Conservation (phyloP, 2,329 filamentous ascomycete genomes). For the Blastomyces silverae region DNA sequence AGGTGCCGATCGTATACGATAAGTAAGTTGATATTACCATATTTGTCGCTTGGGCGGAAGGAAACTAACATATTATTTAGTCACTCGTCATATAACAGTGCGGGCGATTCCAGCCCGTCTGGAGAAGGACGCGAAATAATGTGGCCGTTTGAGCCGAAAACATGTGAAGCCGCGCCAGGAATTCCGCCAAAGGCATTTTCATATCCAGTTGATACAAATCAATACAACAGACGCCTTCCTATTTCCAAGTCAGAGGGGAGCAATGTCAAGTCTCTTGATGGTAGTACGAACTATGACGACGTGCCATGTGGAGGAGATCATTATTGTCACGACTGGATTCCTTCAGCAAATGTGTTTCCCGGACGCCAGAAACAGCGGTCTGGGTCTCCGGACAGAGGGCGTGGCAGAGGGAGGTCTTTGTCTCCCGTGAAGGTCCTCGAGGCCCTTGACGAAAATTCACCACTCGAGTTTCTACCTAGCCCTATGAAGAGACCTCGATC, state of each 20-base stretch:
- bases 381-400: conserved; percentile 15
- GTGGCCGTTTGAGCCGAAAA: conserved; percentile 22
- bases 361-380: conserved; percentile 14
- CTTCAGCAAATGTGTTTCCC: conserved; percentile 9
- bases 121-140: conserved; percentile 24
- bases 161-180: conserved; percentile 14
- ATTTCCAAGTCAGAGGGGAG: conserved; percentile 23
- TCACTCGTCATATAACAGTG: conserved; percentile 26
- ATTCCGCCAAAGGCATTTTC: conserved; percentile 23
- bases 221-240: conserved; percentile 20
- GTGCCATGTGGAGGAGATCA: conserved; percentile 12
- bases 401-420: conserved; percentile 15
- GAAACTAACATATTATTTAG: conserved; percentile 21
- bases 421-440: conserved; percentile 26
- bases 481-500: conserved; percentile 27
- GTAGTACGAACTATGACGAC: conserved; percentile 10
- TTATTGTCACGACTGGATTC: conserved; percentile 15
- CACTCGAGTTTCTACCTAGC: conserved; percentile 18
- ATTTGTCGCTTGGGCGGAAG: not conserved
- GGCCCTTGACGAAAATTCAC: conserved; percentile 24
- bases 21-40: conserved; percentile 23
- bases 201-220: conserved; percentile 19
- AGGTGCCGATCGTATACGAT: conserved; percentile 29
- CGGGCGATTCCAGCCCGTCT: conserved; percentile 26
- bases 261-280: conserved; percentile 20